These are phyloP conservation scores for Scedosporium apiospermum DNA, from an alignment of 2,329 filamentous ascomycete genomes.

Conservation along the genomic window DNA sequence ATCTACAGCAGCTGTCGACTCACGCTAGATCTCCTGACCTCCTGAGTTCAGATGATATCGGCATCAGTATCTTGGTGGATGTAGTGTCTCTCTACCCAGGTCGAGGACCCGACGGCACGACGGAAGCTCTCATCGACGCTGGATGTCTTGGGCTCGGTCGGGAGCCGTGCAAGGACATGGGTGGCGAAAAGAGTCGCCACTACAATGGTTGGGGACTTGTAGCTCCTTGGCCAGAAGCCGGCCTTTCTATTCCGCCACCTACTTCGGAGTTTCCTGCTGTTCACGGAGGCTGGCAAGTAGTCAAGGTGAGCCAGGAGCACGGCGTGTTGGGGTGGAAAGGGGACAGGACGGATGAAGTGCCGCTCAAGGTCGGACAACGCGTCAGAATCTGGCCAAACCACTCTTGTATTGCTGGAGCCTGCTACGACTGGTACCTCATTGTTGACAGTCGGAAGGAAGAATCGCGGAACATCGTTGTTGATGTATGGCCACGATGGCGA, in stretches of 20 bases:
- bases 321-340: conserved; percentile 56
- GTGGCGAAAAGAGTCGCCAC: conserved; percentile 21
- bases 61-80: conserved; percentile 60
- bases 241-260: conserved; percentile 22
- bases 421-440: conserved; percentile 64
- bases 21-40: conserved; percentile 38
- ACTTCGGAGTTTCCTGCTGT: conserved; percentile 31
- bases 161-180: conserved; percentile 54
- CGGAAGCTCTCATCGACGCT: conserved; percentile 59
- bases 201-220: conserved; percentile 66
- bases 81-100: conserved; percentile 58
- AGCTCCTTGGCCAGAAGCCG: conserved; percentile 39
- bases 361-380: conserved; percentile 53
- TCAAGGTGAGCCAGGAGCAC: conserved; percentile 68
- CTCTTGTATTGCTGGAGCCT: conserved; percentile 65
- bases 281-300: conserved; percentile 54
- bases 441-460: conserved; percentile 52
- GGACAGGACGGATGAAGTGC: conserved; percentile 30
- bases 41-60: conserved; percentile 48
- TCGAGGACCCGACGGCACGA: conserved; percentile 35
- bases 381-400: conserved; percentile 72
- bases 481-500: conserved; percentile 64
- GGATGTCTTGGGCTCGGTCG: conserved; percentile 62
- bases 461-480: conserved; percentile 53
- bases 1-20: conserved; percentile 71